Conservation (phyloP, 1,284 basidiomycete species). For the Schizophyllum amplum region DNA sequence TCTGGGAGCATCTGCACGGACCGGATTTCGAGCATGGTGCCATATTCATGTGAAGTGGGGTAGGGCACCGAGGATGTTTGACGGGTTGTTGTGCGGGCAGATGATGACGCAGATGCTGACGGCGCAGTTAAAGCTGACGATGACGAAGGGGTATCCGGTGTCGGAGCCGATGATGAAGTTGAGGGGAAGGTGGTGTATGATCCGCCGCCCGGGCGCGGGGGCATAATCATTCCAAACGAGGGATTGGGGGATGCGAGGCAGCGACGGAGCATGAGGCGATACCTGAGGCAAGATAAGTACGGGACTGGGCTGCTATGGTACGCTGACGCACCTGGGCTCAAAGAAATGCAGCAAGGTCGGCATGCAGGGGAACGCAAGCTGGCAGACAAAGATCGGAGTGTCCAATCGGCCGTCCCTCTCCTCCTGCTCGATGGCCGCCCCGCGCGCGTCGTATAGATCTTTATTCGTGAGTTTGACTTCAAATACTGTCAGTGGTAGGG, state of each 20-base stretch:
- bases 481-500: conserved; percentile 36
- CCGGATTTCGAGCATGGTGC: conserved; percentile 89
- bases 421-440: conserved; percentile 57
- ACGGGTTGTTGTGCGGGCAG: too few species aligned
- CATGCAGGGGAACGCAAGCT: conserved; percentile 85
- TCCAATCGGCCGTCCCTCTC: conserved; percentile 73
- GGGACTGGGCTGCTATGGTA: conserved; percentile 1
- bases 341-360: conserved; percentile 89
- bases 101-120: not conserved
- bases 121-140: conserved; percentile 19
- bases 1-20: conserved; percentile 84
- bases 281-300: conserved; percentile 17
- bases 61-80: conserved; percentile 2
- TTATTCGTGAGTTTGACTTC: conserved; percentile 45
- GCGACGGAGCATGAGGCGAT: conserved; percentile 90
- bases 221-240: conserved; percentile 87
- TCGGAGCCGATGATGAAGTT: conserved; percentile 23
- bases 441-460: conserved; percentile 36
- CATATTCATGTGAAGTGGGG: conserved; percentile 61
- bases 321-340: conserved; percentile 53
- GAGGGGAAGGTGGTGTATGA: conserved; percentile 5
- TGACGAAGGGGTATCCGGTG: conserved; percentile 9
- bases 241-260: conserved; percentile 73
- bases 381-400: conserved; percentile 88
- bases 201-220: conserved; percentile 14